Conservation (phyloP, 148 eudicot species). For the Fallopia convolvulus region DNA sequence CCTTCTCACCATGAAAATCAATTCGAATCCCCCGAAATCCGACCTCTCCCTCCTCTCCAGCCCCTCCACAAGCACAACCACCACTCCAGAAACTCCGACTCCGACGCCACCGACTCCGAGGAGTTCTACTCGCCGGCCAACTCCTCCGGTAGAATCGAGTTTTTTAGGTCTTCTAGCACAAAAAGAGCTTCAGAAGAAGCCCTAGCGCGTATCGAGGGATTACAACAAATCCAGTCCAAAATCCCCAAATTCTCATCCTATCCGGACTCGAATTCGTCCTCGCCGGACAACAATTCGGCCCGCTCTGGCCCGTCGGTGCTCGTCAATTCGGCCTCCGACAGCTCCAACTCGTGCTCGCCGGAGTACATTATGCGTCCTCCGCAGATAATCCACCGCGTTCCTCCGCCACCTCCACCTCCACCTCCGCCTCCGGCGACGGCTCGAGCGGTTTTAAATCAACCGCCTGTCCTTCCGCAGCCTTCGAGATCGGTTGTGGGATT, state of each 20-base stretch:
- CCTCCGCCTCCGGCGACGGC: conserved; percentile 35
- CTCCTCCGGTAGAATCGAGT: conserved; percentile 19
- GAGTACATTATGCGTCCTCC: conserved; percentile 19
- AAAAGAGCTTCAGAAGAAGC: not conserved
- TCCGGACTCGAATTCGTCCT: conserved; percentile 21
- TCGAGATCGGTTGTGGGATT: conserved; percentile 24
- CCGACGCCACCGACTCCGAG: not conserved
- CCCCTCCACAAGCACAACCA: conserved; percentile 7
- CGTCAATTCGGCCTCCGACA: conserved; percentile 22
- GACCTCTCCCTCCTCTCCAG: conserved; percentile 69
- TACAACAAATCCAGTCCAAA: conserved; percentile 16
- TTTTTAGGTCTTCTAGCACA: conserved; percentile 4
- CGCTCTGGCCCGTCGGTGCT: conserved; percentile 26
- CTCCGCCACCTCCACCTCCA: conserved; percentile 45
- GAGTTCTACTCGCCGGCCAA: conserved; percentile 56
- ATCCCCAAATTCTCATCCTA: conserved; percentile 17
- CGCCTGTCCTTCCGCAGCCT: conserved; percentile 44
- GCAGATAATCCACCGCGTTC: conserved; percentile 9
- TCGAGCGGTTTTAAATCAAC: conserved; percentile 23
- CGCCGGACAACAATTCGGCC: conserved; percentile 18
- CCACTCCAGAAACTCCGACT: not conserved
- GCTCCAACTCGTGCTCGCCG: conserved; percentile 24
- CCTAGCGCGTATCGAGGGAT: conserved; percentile 11
- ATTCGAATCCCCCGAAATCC: conserved; percentile 70
- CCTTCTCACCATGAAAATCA: not conserved